Percentiles rank a stretch among this genome's conserved stretches.
Evolutionary conservation across 2,329 filamentous ascomycete species (phyloP).

Genomic region (Sclerotinia trifoliorum): DNA sequence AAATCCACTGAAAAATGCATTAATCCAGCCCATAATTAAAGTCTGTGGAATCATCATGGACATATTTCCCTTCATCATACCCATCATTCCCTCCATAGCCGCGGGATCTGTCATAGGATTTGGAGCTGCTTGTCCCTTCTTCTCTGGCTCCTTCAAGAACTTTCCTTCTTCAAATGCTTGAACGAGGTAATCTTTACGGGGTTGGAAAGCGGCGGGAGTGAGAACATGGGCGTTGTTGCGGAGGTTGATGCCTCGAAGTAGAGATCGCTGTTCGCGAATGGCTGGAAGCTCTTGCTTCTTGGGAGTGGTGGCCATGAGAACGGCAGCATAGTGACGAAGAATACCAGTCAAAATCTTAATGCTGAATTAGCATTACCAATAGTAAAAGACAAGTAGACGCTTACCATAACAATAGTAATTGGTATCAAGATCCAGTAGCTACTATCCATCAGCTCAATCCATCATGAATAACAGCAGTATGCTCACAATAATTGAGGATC

Average conservation of each 20-base stretch:
- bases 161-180: conserved; percentile 79
- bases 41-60: conserved; percentile 99
- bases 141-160: conserved; percentile 86
- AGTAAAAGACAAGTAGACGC: conserved; percentile 20
- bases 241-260: conserved; percentile 80
- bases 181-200: conserved; percentile 79
- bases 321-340: conserved; percentile 90
- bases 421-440: conserved; percentile 99
- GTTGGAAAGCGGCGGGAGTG: conserved; percentile 72
- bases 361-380: background rate
- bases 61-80: conserved; percentile 99
- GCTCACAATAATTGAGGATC: conserved; percentile 97
- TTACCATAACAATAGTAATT: conserved; percentile 94
- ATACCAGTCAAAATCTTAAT: conserved; percentile 82
- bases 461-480: conserved; percentile 25
- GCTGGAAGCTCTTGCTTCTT: conserved; percentile 60
- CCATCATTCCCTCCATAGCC: conserved; percentile 99
- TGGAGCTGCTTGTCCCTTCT: conserved; percentile 78
- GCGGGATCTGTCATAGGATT: conserved; percentile 96
- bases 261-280: conserved; percentile 81
- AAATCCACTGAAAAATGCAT: conserved; percentile 97
- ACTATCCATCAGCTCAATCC: conserved; percentile 35
- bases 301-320: conserved; percentile 60
- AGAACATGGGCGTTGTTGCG: conserved; percentile 80
- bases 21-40: conserved; percentile 99